phyloP scores from a whole-genome alignment of 2,329 filamentous ascomycete genomes.

The Colletotrichum shisoi region DNA sequence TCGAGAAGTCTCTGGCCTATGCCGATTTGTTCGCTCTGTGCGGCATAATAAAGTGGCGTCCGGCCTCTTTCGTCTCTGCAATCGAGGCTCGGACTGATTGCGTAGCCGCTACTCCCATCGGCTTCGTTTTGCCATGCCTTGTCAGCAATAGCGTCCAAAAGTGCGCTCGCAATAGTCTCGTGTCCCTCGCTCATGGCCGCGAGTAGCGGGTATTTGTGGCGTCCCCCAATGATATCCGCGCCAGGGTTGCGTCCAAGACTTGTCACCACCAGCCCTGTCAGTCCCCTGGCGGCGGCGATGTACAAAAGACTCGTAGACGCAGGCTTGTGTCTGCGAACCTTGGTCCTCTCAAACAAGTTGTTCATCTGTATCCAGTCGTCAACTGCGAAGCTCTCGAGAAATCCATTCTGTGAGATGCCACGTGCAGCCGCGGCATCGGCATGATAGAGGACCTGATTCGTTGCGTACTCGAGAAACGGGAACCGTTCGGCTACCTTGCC shows the following conservation, averaged over 20 bases:
- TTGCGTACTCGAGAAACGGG: constrained; percentile 23
- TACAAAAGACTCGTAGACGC: neutral
- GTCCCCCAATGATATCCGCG: rapidly evolving
- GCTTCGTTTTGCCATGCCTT: neutral
- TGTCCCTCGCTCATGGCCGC: neutral
- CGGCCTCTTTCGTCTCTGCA: neutral
- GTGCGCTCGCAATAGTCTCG: rapidly evolving
- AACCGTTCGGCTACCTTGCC: neutral
- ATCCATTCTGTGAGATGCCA: neutral
- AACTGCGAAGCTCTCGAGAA: rapidly evolving
- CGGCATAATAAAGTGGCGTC: neutral
- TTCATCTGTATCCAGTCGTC: neutral
- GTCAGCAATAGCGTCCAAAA: neutral
- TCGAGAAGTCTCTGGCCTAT: neutral
- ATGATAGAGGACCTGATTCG: constrained; percentile 3
- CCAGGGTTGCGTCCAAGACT: rapidly evolving
- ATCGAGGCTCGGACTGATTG: neutral
- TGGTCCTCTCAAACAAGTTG: neutral
- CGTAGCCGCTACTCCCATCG: neutral
- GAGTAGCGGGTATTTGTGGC: neutral
- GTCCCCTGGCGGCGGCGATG: neutral
- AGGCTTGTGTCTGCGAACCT: neutral
- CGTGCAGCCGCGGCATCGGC: neutral
- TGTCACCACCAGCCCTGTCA: rapidly evolving
- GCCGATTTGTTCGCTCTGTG: rapidly evolving